Evolutionary conservation across 352 stramenopile genomes (phyloP).

Genomic region (Phytophthora crassamura): DNA sequence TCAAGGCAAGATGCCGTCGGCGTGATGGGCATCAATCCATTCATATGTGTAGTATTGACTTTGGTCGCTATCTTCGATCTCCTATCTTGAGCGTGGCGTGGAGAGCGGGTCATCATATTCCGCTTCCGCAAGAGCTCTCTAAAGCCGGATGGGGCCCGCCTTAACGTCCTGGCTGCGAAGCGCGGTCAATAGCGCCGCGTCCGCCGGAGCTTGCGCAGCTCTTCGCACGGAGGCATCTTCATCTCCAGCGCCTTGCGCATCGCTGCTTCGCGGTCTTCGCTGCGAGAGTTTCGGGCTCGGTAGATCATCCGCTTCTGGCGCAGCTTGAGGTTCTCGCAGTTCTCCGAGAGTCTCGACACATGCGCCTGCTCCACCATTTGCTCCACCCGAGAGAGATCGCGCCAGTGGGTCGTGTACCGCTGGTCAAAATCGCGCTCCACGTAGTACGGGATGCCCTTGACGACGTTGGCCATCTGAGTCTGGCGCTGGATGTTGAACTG

Average conservation of each 20-base stretch:
- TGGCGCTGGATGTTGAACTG: slow-evolving; percentile 80
- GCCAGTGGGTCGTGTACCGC: slow-evolving; percentile 87
- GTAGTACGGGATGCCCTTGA: slow-evolving; percentile 90
- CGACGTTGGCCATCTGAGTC: slow-evolving; percentile 85
- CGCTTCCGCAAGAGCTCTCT: slow-evolving; percentile 17
- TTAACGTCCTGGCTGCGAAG: slow-evolving; percentile 14
- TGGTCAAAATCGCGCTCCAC: slow-evolving; percentile 87
- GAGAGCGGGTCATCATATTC: not conserved
- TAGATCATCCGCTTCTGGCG: slow-evolving; percentile 91
- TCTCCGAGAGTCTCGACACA: slow-evolving; percentile 71
- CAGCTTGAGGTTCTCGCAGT: slow-evolving; percentile 82
- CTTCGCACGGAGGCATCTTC: slow-evolving; percentile 86
- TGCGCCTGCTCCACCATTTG: slow-evolving; percentile 89
- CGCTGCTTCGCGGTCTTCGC: slow-evolving; percentile 72
- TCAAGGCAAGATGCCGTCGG: slow-evolving; percentile 5
- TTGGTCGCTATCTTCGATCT: slow-evolving; percentile 7
- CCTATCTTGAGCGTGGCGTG: not conserved
- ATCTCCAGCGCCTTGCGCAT: slow-evolving; percentile 85
- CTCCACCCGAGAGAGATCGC: slow-evolving; percentile 84
- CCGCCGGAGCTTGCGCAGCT: slow-evolving; percentile 73
- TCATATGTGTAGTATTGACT: slow-evolving; percentile 30
- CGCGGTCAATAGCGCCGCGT: slow-evolving; percentile 59
- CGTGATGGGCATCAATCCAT: slow-evolving; percentile 16
- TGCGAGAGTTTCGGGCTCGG: slow-evolving; percentile 78
- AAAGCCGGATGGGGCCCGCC: slow-evolving; percentile 10